Evolutionary conservation across 2,329 filamentous ascomycete species (phyloP).

Genomic region (Ophiosphaerella korrae): DNA sequence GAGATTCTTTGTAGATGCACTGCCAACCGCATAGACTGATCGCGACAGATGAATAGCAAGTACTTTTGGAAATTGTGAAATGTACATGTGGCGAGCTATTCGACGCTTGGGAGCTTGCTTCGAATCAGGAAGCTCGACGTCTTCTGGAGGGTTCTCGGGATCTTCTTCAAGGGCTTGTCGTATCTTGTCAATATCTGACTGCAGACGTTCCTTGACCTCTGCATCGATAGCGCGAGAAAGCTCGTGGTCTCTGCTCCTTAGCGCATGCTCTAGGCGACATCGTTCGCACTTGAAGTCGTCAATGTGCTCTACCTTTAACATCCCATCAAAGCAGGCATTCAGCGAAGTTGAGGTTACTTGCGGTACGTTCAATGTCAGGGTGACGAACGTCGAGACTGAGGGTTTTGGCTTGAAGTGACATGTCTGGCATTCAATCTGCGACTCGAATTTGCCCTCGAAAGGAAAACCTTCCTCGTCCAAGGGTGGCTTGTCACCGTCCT

Average conservation of each 20-base stretch:
- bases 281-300: constrained; percentile 96
- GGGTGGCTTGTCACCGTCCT: constrained; percentile 15
- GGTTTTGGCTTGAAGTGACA: constrained; percentile 90
- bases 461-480: constrained; percentile 75
- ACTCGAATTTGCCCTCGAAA: constrained; percentile 88
- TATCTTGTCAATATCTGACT: constrained; percentile 68
- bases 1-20: constrained; percentile 85
- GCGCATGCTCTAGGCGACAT: constrained; percentile 83
- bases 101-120: constrained; percentile 77
- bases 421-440: constrained; percentile 90
- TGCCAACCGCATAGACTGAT: constrained; percentile 83
- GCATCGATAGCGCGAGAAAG: constrained; percentile 50
- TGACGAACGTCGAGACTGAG: constrained; percentile 84
- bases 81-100: constrained; percentile 86
- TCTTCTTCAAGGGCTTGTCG: constrained; percentile 74
- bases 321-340: constrained; percentile 86
- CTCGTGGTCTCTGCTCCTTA: constrained; percentile 67
- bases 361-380: constrained; percentile 88
- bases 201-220: constrained; percentile 55
- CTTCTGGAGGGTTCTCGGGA: constrained; percentile 76
- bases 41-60: constrained; percentile 90
- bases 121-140: constrained; percentile 74
- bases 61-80: constrained; percentile 86
- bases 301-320: constrained; percentile 94
- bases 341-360: constrained; percentile 78